Evolutionary conservation across 2,329 filamentous ascomycete species (phyloP).

Genomic region (Cladosporium sp.): DNA sequence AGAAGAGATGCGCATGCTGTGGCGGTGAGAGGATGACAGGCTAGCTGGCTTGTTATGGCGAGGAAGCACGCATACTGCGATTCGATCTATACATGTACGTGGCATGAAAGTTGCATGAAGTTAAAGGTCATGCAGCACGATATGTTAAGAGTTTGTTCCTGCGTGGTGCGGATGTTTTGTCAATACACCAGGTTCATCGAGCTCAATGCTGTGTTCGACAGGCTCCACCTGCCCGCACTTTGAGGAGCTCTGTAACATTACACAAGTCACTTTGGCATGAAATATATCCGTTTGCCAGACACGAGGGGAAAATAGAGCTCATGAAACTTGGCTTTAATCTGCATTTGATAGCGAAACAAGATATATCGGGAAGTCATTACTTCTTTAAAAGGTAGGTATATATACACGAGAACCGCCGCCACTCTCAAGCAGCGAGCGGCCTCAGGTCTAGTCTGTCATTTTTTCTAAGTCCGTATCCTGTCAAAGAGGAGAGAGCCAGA

Average conservation of each 20-base stretch:
- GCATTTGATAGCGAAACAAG: background rate
- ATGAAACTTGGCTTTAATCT: too few relatives aligned
- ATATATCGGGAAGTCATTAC: constrained; percentile 3
- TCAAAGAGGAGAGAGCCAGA: constrained; percentile 8
- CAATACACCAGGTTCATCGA: background rate
- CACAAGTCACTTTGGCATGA: too few relatives aligned
- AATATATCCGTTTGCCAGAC: too few relatives aligned
- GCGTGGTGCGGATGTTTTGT: background rate
- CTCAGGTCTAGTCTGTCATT: constrained; percentile 10
- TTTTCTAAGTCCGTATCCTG: constrained; percentile 9
- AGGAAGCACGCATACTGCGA: background rate
- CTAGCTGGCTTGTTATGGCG: background rate
- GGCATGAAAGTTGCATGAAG: background rate
- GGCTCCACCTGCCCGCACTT: background rate
- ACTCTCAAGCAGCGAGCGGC: background rate
- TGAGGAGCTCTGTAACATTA: background rate
- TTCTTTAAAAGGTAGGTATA: constrained; percentile 9
- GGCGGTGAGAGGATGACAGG: background rate
- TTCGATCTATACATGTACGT: background rate
- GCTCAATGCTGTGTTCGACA: background rate
- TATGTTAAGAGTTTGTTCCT: too few relatives aligned
- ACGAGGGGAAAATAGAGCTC: too few relatives aligned
- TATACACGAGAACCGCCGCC: constrained; percentile 8
- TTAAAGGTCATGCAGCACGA: background rate
- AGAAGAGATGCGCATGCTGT: constrained; percentile 7